These are phyloP conservation scores for Mrakia gelida DNA, from an alignment of 768 basidiomycete species.

Conservation along the genomic window DNA sequence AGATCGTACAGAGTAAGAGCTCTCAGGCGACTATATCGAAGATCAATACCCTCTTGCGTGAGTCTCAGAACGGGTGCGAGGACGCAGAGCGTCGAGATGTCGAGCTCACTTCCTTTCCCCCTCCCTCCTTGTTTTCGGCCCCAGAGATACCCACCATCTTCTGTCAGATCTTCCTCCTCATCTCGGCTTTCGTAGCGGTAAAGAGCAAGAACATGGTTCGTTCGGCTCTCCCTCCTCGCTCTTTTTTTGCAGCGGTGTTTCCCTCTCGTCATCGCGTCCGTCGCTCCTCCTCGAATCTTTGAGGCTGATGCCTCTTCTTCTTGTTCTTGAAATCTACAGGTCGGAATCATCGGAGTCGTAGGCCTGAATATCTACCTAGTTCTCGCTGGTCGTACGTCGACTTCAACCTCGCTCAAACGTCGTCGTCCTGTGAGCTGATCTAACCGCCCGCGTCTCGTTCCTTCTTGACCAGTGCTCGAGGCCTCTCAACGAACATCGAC, in stretches of 20 bases:
- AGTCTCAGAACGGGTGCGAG: not conserved
- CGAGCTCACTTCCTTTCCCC: not conserved
- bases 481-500: constrained; percentile 6
- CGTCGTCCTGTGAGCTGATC: not conserved
- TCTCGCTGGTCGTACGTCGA: not conserved
- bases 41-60: not conserved
- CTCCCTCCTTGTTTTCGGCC: not conserved
- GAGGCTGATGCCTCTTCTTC: too few species aligned
- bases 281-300: too few species aligned
- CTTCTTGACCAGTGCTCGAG: not conserved
- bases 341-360: not conserved
- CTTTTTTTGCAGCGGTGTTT: too few species aligned
- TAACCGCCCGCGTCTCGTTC: too few species aligned
- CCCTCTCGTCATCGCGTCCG: too few species aligned
- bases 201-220: constrained; percentile 6
- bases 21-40: not conserved
- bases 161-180: not conserved
- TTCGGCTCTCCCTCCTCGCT: too few species aligned
- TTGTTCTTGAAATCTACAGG: too few species aligned
- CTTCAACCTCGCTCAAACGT: too few species aligned
- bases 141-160: constrained; percentile 15
- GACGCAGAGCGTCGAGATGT: too few species aligned
- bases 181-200: not conserved
- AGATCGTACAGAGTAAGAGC: constrained; percentile 2
- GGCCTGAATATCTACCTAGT: constrained; percentile 8